phyloP scores from a whole-genome alignment of 306 rosid species.

The Trifolium pratense region DNA sequence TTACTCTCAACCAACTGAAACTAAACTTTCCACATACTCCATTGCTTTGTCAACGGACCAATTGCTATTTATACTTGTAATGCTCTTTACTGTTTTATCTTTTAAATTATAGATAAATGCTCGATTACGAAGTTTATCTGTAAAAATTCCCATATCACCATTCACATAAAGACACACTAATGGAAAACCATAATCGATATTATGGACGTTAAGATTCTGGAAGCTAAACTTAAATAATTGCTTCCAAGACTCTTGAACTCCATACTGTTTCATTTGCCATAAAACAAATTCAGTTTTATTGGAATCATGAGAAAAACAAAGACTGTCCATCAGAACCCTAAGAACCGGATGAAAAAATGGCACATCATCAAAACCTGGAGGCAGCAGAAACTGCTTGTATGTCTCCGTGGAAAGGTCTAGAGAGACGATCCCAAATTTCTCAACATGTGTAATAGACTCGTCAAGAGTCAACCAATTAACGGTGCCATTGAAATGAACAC shows the following conservation, averaged over 20 bases:
- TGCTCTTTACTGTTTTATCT: neutral
- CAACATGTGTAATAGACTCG: neutral
- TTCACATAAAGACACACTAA: neutral
- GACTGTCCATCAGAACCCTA: neutral
- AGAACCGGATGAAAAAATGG: neutral
- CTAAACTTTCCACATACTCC: slow-evolving; percentile 8
- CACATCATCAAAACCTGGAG: neutral
- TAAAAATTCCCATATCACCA: neutral
- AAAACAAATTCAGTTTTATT: neutral
- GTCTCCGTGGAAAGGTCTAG: neutral
- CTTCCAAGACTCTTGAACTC: neutral
- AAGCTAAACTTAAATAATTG: neutral
- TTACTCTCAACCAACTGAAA: neutral
- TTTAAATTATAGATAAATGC: neutral
- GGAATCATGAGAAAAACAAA: neutral
- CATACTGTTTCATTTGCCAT: slow-evolving; percentile 19
- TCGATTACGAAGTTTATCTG: no score
- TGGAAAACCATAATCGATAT: no score
- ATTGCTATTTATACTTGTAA: neutral
- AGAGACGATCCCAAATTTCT: neutral
- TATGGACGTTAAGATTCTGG: neutral
- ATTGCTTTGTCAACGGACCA: neutral
- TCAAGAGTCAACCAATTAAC: neutral
- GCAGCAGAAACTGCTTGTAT: neutral
- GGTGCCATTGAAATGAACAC: neutral